These are phyloP conservation scores for Phytophthora ramorum DNA, from an alignment of 352 stramenopile genomes.

Conservation along the genomic window DNA sequence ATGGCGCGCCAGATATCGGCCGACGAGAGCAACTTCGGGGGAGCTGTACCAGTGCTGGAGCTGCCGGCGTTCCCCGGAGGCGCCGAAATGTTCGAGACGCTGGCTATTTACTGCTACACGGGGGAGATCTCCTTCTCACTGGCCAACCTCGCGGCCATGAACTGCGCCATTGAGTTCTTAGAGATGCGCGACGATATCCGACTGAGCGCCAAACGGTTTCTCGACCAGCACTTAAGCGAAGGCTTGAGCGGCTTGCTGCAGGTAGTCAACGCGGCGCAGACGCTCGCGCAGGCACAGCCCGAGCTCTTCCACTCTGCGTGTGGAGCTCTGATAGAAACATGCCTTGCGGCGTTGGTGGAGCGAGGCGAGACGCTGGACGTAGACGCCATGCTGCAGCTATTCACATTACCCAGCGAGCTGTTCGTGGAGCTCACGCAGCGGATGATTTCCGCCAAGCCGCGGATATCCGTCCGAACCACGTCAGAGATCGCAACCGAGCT, in stretches of 20 bases:
- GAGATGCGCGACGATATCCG: slow-evolving; percentile 54
- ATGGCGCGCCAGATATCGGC: slow-evolving; percentile 41
- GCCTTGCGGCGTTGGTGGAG: slow-evolving; percentile 33
- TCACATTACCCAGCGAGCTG: slow-evolving; percentile 42
- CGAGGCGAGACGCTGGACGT: slow-evolving; percentile 13
- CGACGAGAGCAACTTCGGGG: slow-evolving; percentile 10
- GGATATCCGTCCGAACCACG: slow-evolving; percentile 8
- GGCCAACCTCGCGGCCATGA: slow-evolving; percentile 37
- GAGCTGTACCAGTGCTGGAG: slow-evolving; percentile 47
- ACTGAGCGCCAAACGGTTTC: slow-evolving; percentile 35
- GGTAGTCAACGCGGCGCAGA: slow-evolving; percentile 26
- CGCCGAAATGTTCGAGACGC: slow-evolving; percentile 63
- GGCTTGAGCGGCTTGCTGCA: slow-evolving; percentile 25
- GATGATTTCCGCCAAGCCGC: slow-evolving; percentile 32
- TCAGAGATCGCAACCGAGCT: slow-evolving; percentile 33
- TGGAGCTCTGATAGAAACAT: slow-evolving; percentile 33
- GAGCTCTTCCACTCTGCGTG: slow-evolving; percentile 30
- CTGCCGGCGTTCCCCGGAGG: slow-evolving; percentile 59
- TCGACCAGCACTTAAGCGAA: slow-evolving; percentile 32
- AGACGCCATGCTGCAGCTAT: slow-evolving; percentile 37
- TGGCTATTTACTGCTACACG: slow-evolving; percentile 78
- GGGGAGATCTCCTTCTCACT: slow-evolving; percentile 49
- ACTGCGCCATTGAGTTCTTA: slow-evolving; percentile 48
- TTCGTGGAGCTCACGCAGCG: slow-evolving; percentile 53
- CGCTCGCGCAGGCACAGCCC: slow-evolving; percentile 26